These are phyloP conservation scores for Penicillium sclerotigenum DNA, from an alignment of 2,329 filamentous ascomycete species.

Conservation along the genomic window DNA sequence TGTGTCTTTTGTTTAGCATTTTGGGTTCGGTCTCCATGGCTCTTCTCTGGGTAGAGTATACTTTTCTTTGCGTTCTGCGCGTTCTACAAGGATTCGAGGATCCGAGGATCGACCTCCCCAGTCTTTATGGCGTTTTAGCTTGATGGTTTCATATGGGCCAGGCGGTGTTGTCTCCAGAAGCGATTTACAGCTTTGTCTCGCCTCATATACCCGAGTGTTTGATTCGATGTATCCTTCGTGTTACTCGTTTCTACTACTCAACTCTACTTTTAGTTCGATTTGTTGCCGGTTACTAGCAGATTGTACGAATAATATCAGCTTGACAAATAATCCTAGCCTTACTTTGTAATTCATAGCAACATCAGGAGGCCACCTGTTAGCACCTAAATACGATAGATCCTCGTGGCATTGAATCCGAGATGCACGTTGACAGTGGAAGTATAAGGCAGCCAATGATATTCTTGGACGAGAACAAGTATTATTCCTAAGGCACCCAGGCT, in stretches of 20 bases:
- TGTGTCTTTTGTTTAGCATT: constrained; percentile 15
- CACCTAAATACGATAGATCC: background rate
- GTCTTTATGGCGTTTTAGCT: constrained; percentile 33
- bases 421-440: background rate
- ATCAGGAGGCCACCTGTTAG: background rate
- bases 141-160: constrained; percentile 25
- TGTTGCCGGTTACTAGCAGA: background rate
- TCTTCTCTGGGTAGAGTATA: constrained; percentile 4
- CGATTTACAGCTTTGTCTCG: constrained; percentile 26
- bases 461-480: background rate
- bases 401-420: background rate
- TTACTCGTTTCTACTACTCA: background rate
- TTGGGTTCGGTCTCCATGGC: constrained; percentile 10
- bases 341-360: background rate
- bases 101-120: constrained; percentile 8
- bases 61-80: constrained; percentile 1
- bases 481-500: constrained; percentile 4
- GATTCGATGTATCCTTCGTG: constrained; percentile 9
- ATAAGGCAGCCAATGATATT: constrained; percentile 8
- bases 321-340: background rate
- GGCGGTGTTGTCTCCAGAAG: constrained; percentile 32
- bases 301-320: background rate
- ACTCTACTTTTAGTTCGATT: background rate
- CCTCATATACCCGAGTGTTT: constrained; percentile 39
- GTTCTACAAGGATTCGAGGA: background rate